phyloP scores from a whole-genome alignment of 2,329 filamentous ascomycete species.

The Fusarium acutatum region DNA sequence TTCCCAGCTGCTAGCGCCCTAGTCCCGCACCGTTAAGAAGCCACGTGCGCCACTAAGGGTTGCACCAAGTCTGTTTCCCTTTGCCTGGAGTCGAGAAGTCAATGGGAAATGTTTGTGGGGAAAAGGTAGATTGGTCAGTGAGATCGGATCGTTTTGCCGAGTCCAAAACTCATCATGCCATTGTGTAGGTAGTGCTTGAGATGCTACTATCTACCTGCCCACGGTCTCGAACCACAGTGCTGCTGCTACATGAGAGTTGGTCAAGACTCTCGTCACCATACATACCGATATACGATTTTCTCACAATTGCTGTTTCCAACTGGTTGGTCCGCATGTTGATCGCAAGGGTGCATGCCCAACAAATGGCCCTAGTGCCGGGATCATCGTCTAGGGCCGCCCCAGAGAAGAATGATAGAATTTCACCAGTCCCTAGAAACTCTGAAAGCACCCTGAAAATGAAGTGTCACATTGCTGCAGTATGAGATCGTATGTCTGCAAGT shows the following conservation, averaged over 20 bases:
- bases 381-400: constrained; percentile 22
- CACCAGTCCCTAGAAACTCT: not conserved
- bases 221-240: constrained; percentile 19
- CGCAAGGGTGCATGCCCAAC: constrained; percentile 25
- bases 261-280: constrained; percentile 23
- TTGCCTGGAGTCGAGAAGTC: constrained; percentile 14
- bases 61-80: constrained; percentile 16
- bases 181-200: constrained; percentile 7
- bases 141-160: constrained; percentile 36
- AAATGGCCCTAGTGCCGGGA: constrained; percentile 30
- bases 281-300: not conserved
- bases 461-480: constrained; percentile 33
- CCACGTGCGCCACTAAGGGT: constrained; percentile 43
- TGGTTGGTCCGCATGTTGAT: constrained; percentile 29
- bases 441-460: constrained; percentile 12
- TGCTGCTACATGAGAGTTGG: constrained; percentile 18
- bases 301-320: constrained; percentile 29
- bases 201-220: not conserved
- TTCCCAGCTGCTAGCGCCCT: constrained; percentile 31
- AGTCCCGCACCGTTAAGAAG: constrained; percentile 43
- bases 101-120: constrained; percentile 35
- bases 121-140: constrained; percentile 31
- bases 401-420: constrained; percentile 9
- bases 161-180: constrained; percentile 24
- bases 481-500: constrained; percentile 38